Percentiles rank a stretch among this genome's conserved stretches.
phyloP scores from a whole-genome alignment of 371 early-diverging fungal species.

The Entomophthora muscae region DNA sequence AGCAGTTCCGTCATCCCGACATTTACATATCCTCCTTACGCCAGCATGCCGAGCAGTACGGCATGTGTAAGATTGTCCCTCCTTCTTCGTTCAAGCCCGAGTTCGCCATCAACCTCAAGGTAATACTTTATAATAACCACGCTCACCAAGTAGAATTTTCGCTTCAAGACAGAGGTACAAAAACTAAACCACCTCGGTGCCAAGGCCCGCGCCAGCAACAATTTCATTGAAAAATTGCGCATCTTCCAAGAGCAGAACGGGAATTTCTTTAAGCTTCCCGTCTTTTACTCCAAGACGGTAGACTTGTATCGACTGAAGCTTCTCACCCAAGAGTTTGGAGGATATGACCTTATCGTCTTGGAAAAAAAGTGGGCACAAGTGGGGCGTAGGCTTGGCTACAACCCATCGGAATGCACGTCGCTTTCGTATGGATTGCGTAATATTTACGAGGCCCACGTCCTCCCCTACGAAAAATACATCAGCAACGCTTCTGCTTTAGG shows the following conservation, averaged over 20 bases:
- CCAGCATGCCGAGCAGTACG: constrained; percentile 56
- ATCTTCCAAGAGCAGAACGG: constrained; percentile 71
- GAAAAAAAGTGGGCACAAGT: constrained; percentile 82
- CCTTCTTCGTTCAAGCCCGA: constrained; percentile 66
- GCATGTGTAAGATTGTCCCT: constrained; percentile 87
- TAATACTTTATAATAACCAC: constrained; percentile 13
- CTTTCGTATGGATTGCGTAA: constrained; percentile 66
- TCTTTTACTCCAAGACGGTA: constrained; percentile 18
- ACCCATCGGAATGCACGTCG: constrained; percentile 60
- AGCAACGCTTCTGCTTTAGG: neutral
- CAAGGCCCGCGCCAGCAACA: constrained; percentile 62
- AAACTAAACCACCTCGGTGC: constrained; percentile 84
- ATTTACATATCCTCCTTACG: constrained; percentile 67
- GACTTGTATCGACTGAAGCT: constrained; percentile 68
- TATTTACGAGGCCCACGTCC: constrained; percentile 54
- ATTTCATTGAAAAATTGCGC: constrained; percentile 78
- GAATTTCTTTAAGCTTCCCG: constrained; percentile 41
- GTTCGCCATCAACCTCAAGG: constrained; percentile 72
- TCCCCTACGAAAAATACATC: constrained; percentile 33
- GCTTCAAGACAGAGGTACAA: constrained; percentile 78
- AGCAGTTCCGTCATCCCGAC: constrained; percentile 74
- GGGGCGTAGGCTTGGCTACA: constrained; percentile 60
- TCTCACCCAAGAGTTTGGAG: constrained; percentile 63
- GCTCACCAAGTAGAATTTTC: constrained; percentile 43
- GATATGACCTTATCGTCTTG: constrained; percentile 51